Evolutionary conservation across 2,329 filamentous ascomycete genomes (phyloP).

Genomic region (Fusarium annulatum): DNA sequence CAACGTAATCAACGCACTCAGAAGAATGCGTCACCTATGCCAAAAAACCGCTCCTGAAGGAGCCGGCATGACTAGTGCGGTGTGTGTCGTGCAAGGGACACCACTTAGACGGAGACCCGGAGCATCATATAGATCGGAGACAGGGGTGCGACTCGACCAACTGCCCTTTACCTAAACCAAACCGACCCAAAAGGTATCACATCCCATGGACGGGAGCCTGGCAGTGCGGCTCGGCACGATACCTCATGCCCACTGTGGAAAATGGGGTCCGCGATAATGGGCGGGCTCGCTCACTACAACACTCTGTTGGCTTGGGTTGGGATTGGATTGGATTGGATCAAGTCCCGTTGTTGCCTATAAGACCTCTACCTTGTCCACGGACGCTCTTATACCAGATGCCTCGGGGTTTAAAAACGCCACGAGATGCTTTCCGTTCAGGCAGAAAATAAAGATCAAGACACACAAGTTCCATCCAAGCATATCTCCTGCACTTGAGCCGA

Average conservation of each 20-base stretch:
- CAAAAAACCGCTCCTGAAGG: background rate
- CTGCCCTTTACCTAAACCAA: constrained; percentile 2
- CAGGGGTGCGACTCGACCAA: constrained; percentile 13
- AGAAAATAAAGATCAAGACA: constrained; percentile 27
- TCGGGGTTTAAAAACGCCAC: constrained; percentile 34
- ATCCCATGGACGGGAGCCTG: constrained; percentile 43
- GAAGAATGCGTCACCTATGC: background rate
- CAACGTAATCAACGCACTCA: background rate
- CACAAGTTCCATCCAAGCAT: constrained; percentile 6
- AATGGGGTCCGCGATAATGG: constrained; percentile 18
- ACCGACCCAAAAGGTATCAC: constrained; percentile 19
- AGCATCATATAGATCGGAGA: constrained; percentile 21
- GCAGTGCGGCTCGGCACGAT: constrained; percentile 44
- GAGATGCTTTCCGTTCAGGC: constrained; percentile 32
- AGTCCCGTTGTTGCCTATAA: constrained; percentile 35
- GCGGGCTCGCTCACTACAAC: background rate
- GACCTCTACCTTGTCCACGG: constrained; percentile 11
- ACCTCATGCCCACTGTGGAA: constrained; percentile 12
- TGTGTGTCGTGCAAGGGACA: constrained; percentile 2
- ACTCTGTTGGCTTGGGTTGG: constrained; percentile 13
- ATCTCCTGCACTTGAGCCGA: constrained; percentile 6
- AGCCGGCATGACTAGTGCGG: constrained; percentile 9
- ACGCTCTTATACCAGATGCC: constrained; percentile 11
- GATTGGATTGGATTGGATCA: background rate
- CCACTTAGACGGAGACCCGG: constrained; percentile 18